Conservation (phyloP, 140 eudicot genomes). For the Oenanthe javanica region DNA sequence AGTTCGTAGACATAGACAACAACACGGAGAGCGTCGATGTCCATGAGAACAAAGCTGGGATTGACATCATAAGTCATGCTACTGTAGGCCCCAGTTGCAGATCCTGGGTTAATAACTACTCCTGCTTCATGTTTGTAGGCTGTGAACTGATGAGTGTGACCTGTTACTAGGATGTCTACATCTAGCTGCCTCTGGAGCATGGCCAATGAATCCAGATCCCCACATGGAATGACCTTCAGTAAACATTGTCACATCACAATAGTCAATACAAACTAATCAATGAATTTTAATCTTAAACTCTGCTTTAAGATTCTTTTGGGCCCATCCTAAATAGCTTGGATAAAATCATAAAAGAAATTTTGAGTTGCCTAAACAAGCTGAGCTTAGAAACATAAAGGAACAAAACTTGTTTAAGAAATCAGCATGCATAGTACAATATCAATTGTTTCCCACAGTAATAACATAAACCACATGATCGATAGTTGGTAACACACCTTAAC, state of each 20-base stretch:
- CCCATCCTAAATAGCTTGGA: background rate
- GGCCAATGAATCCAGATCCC: constrained; percentile 90
- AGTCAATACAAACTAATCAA: background rate
- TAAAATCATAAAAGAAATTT: background rate
- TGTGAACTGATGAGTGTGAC: constrained; percentile 93
- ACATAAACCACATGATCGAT: no score
- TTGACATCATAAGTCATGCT: constrained; percentile 88
- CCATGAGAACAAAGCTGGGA: constrained; percentile 99
- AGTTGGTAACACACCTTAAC: no score
- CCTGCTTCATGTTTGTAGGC: constrained; percentile 99
- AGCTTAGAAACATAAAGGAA: background rate
- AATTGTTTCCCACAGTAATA: no score
- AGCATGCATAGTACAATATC: no score
- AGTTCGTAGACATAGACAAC: constrained; percentile 93
- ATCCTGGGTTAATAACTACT: constrained; percentile 93
- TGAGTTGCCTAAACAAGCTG: no score
- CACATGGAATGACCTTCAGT: constrained; percentile 92
- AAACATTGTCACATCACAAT: background rate
- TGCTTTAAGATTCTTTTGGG: background rate
- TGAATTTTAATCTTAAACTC: background rate
- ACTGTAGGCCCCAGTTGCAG: constrained; percentile 97
- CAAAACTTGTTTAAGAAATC: no score
- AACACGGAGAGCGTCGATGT: constrained; percentile 87
- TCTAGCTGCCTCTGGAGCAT: constrained; percentile 96
- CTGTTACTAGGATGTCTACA: constrained; percentile 85